Evolutionary conservation across 495 filamentous ascomycete genomes (phyloP).

Genomic region (Aspergillus taichungensis): DNA sequence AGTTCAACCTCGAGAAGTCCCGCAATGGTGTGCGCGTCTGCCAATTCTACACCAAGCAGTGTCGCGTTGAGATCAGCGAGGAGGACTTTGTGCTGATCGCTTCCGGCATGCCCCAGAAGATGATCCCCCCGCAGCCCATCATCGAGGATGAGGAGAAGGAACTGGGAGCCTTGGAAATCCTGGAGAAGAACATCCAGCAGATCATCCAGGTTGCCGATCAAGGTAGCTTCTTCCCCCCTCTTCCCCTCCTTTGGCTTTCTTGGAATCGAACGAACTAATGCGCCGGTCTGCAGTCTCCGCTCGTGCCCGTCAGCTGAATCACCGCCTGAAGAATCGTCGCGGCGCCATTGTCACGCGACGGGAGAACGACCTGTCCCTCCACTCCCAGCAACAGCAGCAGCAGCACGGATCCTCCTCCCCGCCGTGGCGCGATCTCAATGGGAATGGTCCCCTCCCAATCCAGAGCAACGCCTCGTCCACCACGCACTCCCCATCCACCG

Average conservation of each 20-base stretch:
- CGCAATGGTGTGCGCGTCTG: conserved; percentile 61
- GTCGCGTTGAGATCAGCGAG: conserved; percentile 76
- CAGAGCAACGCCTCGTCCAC: conserved; percentile 23
- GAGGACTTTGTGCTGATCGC: conserved; percentile 77
- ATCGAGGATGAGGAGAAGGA: conserved; percentile 82
- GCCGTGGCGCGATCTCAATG: conserved; percentile 30
- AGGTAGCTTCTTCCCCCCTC: conserved; percentile 39
- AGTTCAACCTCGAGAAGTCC: conserved; percentile 64
- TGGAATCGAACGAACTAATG: conserved; percentile 7
- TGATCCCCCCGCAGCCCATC: conserved; percentile 75
- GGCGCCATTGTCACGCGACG: conserved; percentile 58
- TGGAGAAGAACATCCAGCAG: conserved; percentile 64
- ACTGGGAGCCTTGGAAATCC: conserved; percentile 70
- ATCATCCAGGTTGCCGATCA: conserved; percentile 75
- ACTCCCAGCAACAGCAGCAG: conserved; percentile 14
- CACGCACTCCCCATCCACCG: conserved; percentile 36
- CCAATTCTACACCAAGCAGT: conserved; percentile 73
- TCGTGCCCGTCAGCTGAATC: conserved; percentile 73
- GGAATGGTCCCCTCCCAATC: conserved; percentile 9
- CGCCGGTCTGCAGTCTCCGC: conserved; percentile 49
- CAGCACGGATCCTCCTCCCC: conserved; percentile 25
- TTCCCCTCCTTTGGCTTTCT: not conserved
- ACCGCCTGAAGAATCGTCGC: conserved; percentile 66
- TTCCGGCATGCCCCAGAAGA: conserved; percentile 73
- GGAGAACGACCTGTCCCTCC: conserved; percentile 38